phyloP scores from a whole-genome alignment of 805 yeast genomes.

The Grigorovia yakushimaensis region DNA sequence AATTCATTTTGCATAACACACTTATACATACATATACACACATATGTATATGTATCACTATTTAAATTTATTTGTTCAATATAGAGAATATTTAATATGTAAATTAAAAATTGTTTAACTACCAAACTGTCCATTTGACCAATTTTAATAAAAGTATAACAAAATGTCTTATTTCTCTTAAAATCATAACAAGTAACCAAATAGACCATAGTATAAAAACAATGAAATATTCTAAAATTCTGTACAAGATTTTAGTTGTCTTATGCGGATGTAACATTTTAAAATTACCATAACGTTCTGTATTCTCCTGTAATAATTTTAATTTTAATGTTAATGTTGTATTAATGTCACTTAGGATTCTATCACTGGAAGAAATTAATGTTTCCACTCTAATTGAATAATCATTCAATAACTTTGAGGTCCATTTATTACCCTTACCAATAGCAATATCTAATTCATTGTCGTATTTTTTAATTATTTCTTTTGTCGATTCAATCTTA shows the following conservation, averaged over 20 bases:
- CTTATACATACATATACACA: not conserved
- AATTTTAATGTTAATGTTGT: constrained; percentile 59
- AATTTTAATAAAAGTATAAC: constrained; percentile 11
- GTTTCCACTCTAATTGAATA: constrained; percentile 50
- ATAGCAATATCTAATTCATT: constrained; percentile 21
- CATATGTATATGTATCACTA: no score
- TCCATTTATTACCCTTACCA: constrained; percentile 25
- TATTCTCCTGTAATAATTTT: constrained; percentile 27
- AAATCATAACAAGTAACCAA: constrained; percentile 22
- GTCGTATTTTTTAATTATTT: constrained; percentile 15
- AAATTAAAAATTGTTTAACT: no score
- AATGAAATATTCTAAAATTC: constrained; percentile 22
- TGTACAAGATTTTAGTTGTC: constrained; percentile 15
- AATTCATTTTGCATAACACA: not conserved
- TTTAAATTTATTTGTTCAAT: no score
- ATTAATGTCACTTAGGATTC: constrained; percentile 64
- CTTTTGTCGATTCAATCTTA: constrained; percentile 11
- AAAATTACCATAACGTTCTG: constrained; percentile 22
- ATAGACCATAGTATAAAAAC: constrained; percentile 21
- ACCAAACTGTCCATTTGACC: constrained; percentile 23
- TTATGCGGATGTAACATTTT: constrained; percentile 18
- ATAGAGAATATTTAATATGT: no score
- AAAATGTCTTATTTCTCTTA: constrained; percentile 12
- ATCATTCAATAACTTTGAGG: constrained; percentile 22
- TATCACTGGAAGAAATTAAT: constrained; percentile 50